Evolutionary conservation across 345 rosid genomes (phyloP).

Genomic region (Schrenkiella parvula): DNA sequence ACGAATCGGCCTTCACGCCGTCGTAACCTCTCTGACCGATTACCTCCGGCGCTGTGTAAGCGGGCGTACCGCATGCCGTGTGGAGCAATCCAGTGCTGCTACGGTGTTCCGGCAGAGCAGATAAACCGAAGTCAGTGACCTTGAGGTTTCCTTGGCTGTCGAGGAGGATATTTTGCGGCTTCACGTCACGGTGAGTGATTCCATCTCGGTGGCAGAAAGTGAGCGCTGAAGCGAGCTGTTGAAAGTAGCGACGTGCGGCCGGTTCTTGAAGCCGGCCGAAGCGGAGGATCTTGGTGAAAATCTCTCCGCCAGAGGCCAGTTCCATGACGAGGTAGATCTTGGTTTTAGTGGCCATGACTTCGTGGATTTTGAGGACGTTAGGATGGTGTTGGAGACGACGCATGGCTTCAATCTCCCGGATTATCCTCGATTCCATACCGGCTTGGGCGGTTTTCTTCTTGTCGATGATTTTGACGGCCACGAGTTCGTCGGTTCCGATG

Average conservation of each 20-base stretch:
- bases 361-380: slow-evolving; percentile 66
- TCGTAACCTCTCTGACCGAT: slow-evolving; percentile 47
- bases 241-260: slow-evolving; percentile 60
- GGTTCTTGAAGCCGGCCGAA: slow-evolving; percentile 48
- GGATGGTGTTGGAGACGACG: slow-evolving; percentile 75
- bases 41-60: slow-evolving; percentile 78
- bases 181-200: slow-evolving; percentile 78
- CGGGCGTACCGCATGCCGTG: slow-evolving; percentile 81
- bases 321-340: slow-evolving; percentile 84
- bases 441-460: slow-evolving; percentile 43
- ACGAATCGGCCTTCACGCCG: slow-evolving; percentile 72
- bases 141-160: slow-evolving; percentile 63
- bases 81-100: slow-evolving; percentile 47
- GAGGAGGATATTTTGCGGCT: slow-evolving; percentile 80
- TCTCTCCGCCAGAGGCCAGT: slow-evolving; percentile 72
- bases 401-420: slow-evolving; percentile 84
- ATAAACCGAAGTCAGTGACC: slow-evolving; percentile 76
- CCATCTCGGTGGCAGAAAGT: slow-evolving; percentile 78
- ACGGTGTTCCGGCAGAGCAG: slow-evolving; percentile 65
- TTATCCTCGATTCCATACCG: slow-evolving; percentile 54
- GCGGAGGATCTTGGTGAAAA: slow-evolving; percentile 41
- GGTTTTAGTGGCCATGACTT: slow-evolving; percentile 82
- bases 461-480: slow-evolving; percentile 69
- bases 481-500: slow-evolving; percentile 37
- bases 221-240: slow-evolving; percentile 72